These are phyloP conservation scores for Malassezia yamatoensis DNA, from an alignment of 1,284 basidiomycete species.

Conservation along the genomic window DNA sequence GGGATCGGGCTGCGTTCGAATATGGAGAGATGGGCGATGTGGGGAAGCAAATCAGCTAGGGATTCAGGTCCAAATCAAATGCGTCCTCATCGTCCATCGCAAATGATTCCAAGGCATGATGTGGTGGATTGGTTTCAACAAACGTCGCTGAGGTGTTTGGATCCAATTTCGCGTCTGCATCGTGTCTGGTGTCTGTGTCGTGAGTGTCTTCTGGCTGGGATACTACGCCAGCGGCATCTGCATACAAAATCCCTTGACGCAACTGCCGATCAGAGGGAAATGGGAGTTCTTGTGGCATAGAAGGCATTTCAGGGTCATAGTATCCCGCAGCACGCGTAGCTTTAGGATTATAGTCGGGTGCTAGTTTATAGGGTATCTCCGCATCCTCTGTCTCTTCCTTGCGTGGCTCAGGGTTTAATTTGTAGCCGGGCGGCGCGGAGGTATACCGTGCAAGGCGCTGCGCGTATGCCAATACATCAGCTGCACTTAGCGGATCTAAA, in stretches of 20 bases:
- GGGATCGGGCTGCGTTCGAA: background rate
- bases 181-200: no score
- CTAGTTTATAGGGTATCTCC: slow-evolving; percentile 1
- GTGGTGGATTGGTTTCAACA: no score
- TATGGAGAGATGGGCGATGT: background rate
- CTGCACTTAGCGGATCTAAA: slow-evolving; percentile 16
- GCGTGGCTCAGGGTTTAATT: slow-evolving; percentile 6
- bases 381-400: background rate
- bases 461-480: slow-evolving; percentile 25
- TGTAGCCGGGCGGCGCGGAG: slow-evolving; percentile 30
- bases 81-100: slow-evolving; percentile 33
- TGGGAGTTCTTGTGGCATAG: slow-evolving; percentile 35
- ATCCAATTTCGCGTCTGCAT: no score
- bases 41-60: slow-evolving; percentile 7
- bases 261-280: slow-evolving; percentile 34
- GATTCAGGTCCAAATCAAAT: slow-evolving; percentile 35
- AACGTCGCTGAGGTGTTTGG: no score
- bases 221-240: slow-evolving; percentile 16
- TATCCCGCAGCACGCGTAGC: slow-evolving; percentile 29
- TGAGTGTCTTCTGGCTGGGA: slow-evolving; percentile 9
- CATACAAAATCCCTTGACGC: slow-evolving; percentile 34
- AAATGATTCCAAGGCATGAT: slow-evolving; percentile 7
- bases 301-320: slow-evolving; percentile 33
- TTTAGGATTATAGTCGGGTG: slow-evolving; percentile 29
- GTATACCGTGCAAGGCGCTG: slow-evolving; percentile 30